A percentile compares a stretch with the other conserved stretches of the same genome.
Evolutionary conservation across 2,329 filamentous ascomycete species (phyloP).

Genomic region (Clarireedia monteithiana): DNA sequence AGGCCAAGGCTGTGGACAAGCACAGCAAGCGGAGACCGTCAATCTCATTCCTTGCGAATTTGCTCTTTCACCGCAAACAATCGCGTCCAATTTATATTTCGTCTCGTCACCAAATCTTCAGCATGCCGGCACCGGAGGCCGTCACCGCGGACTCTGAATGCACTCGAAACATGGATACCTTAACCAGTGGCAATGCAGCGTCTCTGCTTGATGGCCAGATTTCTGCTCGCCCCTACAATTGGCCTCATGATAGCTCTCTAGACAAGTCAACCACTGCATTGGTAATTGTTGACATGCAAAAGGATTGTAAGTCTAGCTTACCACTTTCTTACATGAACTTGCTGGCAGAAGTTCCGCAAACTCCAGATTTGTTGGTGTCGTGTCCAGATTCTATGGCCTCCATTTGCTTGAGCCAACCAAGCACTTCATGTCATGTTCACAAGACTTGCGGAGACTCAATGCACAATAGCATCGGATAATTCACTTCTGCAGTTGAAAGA

Average conservation of each 20-base stretch:
- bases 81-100: neutral
- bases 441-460: too few species aligned
- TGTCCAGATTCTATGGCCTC: too few species aligned
- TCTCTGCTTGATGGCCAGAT: conserved; percentile 5
- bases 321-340: neutral
- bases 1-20: neutral
- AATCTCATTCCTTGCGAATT: neutral
- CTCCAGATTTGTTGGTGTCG: neutral
- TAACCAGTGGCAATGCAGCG: too few species aligned
- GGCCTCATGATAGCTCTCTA: conserved; percentile 34
- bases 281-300: conserved; percentile 48
- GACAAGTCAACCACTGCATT: conserved; percentile 38
- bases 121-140: neutral
- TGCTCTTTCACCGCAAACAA: neutral
- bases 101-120: neutral
- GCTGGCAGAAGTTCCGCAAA: neutral
- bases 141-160: too few species aligned
- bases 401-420: too few species aligned
- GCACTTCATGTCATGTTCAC: too few species aligned
- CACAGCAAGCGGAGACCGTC: neutral
- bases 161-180: too few species aligned
- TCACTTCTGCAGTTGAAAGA: neutral
- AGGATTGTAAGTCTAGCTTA: conserved; percentile 35
- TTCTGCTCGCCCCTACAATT: conserved; percentile 30
- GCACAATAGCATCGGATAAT: too few species aligned